Conservation (phyloP, 139 green algal species). For the Chlamydomonas sp. region DNA sequence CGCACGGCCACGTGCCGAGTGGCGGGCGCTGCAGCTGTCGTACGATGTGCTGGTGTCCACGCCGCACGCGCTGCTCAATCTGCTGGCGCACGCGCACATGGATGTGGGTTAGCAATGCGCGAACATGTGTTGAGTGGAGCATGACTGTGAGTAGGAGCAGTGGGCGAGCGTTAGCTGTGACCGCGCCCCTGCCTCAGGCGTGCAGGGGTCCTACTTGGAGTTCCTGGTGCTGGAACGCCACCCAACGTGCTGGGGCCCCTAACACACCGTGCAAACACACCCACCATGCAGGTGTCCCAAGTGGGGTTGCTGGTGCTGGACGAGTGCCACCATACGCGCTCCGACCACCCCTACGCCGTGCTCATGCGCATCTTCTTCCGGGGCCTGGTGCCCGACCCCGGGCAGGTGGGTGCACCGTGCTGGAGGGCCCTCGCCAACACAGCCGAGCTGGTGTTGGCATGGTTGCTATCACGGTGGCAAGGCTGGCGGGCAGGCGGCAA, state of each 20-base stretch:
- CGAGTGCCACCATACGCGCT: slow-evolving; percentile 52
- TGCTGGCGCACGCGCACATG: background rate
- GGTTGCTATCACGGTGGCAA: too few relatives aligned
- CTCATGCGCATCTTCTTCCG: slow-evolving; percentile 36
- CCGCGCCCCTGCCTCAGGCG: too few relatives aligned
- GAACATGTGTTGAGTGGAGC: background rate
- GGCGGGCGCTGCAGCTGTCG: background rate
- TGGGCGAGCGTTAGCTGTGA: too few relatives aligned
- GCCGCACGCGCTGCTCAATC: background rate
- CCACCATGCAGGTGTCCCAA: slow-evolving; percentile 8
- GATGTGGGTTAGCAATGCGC: background rate
- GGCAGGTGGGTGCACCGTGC: too few relatives aligned
- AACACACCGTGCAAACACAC: background rate
- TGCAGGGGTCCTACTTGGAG: background rate
- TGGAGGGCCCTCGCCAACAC: too few relatives aligned
- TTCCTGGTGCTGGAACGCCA: background rate
- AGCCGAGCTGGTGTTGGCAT: too few relatives aligned
- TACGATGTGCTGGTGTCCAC: slow-evolving; percentile 10
- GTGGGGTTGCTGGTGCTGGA: slow-evolving; percentile 54
- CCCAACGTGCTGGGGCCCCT: background rate
- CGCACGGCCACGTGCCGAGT: background rate
- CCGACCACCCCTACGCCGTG: slow-evolving; percentile 46
- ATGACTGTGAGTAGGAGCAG: background rate
- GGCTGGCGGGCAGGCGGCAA: too few relatives aligned
- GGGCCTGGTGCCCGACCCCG: background rate